Conservation (phyloP, 441 rosid species). For the Corymbia calophylla region DNA sequence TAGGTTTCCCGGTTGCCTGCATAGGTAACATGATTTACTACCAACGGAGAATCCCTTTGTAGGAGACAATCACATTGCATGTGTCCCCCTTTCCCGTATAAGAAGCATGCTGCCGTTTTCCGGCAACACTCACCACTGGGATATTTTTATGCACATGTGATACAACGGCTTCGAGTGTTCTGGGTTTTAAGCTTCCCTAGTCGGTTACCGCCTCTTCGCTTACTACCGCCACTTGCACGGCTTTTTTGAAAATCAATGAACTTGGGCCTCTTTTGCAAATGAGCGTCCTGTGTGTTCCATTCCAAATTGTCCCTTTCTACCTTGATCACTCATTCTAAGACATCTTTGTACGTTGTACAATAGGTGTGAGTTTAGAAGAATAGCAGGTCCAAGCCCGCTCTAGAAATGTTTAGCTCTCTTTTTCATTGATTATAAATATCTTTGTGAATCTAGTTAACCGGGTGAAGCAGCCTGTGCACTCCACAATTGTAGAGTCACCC, state of each 20-base stretch:
- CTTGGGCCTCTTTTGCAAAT: neutral
- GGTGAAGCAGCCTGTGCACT: neutral
- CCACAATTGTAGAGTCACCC: neutral
- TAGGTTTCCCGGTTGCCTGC: neutral
- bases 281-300: neutral
- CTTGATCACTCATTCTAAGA: neutral
- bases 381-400: neutral
- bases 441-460: neutral
- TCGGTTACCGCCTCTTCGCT: neutral
- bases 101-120: neutral
- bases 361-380: neutral
- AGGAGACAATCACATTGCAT: neutral
- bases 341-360: neutral
- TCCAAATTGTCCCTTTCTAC: neutral
- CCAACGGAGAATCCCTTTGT: neutral
- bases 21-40: neutral
- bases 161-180: neutral
- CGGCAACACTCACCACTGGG: neutral
- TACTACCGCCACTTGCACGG: neutral
- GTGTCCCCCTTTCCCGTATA: neutral
- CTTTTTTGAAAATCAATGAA: neutral
- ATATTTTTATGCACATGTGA: neutral
- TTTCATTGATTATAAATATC: neutral
- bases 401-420: neutral
- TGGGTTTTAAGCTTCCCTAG: neutral